phyloP scores from a whole-genome alignment of 202 grass and related monocot genomes.

The Setaria italica region DNA sequence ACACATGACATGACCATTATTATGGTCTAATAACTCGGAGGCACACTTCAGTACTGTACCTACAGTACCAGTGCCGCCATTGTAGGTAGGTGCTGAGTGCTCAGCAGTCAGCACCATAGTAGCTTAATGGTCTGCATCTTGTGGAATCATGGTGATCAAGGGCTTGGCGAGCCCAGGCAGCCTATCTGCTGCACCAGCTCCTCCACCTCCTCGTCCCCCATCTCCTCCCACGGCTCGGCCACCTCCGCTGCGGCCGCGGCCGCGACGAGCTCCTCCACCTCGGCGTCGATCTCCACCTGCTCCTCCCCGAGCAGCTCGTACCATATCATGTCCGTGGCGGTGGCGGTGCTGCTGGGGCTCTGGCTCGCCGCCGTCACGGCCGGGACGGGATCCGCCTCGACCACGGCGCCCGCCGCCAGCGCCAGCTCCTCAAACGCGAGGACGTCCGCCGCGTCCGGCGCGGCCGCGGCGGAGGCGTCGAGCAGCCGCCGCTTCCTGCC shows the following conservation, averaged over 20 bases:
- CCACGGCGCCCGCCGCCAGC: conserved; percentile 6
- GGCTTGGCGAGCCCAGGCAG: conserved; percentile 36
- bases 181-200: conserved; percentile 59
- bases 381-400: neutral
- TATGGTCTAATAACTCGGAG: neutral
- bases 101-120: neutral
- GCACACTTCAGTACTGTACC: neutral
- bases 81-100: neutral
- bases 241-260: neutral
- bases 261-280: conserved; percentile 47
- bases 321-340: conserved; percentile 65
- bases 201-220: conserved; percentile 54
- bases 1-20: neutral
- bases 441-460: conserved; percentile 2
- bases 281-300: conserved; percentile 51
- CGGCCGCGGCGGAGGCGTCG: neutral
- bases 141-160: conserved; percentile 1
- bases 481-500: conserved; percentile 60
- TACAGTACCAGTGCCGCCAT: neutral
- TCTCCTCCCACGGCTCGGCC: conserved; percentile 39
- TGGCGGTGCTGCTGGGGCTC: neutral
- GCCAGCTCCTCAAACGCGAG: conserved; percentile 52
- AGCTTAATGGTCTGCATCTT: neutral
- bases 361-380: too few species aligned
- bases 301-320: conserved; percentile 60